Evolutionary conservation across 2,329 filamentous ascomycete species (phyloP).

Genomic region (Monilinia laxa): DNA sequence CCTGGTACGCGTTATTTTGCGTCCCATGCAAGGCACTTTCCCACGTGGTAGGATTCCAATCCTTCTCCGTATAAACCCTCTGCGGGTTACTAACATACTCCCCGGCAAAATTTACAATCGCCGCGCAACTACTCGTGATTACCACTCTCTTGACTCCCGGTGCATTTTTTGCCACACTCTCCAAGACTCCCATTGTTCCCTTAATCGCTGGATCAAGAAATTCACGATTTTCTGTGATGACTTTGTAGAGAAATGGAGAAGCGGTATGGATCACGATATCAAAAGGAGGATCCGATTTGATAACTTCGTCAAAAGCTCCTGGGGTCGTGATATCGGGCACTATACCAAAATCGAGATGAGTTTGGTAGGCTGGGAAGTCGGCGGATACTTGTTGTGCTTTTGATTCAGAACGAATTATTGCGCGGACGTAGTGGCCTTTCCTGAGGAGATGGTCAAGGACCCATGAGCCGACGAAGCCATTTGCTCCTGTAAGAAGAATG

Average conservation of each 20-base stretch:
- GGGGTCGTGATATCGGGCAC: conserved; percentile 69
- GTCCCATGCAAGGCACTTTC: conserved; percentile 41
- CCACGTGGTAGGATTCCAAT: conserved; percentile 56
- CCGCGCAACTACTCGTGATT: conserved; percentile 45
- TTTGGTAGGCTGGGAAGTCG: conserved; percentile 40
- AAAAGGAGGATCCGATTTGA: conserved; percentile 56
- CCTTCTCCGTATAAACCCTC: conserved; percentile 47
- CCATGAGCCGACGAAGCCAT: conserved; percentile 39
- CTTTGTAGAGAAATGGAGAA: conserved; percentile 48
- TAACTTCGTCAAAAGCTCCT: conserved; percentile 64
- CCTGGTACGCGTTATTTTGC: conserved; percentile 48
- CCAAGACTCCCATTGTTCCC: conserved; percentile 67
- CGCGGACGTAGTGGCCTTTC: conserved; percentile 41
- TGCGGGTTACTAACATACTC: conserved; percentile 12
- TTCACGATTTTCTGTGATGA: conserved; percentile 39
- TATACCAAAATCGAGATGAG: conserved; percentile 48
- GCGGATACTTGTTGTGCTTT: conserved; percentile 47
- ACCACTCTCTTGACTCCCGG: conserved; percentile 69
- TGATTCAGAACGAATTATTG: conserved; percentile 45
- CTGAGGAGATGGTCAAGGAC: conserved; percentile 35
- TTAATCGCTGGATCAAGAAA: conserved; percentile 55
- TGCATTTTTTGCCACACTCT: conserved; percentile 61
- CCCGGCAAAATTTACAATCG: conserved; percentile 36
- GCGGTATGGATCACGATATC: conserved; percentile 66
- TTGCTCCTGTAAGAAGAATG: conserved; percentile 40